Evolutionary conservation across 2,329 filamentous ascomycete species (phyloP).

Genomic region (Colletotrichum spaethianum): DNA sequence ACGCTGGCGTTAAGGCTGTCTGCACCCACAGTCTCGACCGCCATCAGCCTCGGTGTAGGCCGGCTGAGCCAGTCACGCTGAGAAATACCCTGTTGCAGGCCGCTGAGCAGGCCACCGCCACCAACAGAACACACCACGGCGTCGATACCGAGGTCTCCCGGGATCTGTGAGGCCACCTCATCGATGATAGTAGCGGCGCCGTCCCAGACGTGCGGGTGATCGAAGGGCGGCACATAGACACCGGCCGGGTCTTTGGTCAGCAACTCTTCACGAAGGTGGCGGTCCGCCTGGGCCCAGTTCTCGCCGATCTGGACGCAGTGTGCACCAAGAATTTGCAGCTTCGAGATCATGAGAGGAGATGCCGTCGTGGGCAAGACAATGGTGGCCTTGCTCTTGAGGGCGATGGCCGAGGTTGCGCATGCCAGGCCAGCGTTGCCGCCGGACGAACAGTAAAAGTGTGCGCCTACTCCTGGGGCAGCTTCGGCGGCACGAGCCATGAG

Average conservation of each 20-base stretch:
- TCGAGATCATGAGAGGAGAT: slow-evolving; percentile 78
- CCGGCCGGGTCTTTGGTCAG: slow-evolving; percentile 65
- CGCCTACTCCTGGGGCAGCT: slow-evolving; percentile 50
- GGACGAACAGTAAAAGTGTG: slow-evolving; percentile 84
- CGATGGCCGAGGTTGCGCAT: slow-evolving; percentile 79
- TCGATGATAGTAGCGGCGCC: slow-evolving; percentile 74
- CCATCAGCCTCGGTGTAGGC: slow-evolving; percentile 70
- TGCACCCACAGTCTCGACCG: slow-evolving; percentile 82
- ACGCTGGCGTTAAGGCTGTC: slow-evolving; percentile 78
- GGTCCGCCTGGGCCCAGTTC: slow-evolving; percentile 79
- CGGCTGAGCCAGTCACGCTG: slow-evolving; percentile 51
- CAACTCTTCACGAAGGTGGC: slow-evolving; percentile 72
- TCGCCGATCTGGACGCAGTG: slow-evolving; percentile 78
- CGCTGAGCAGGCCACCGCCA: slow-evolving; percentile 84
- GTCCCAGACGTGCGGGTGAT: slow-evolving; percentile 77
- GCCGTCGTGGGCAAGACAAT: slow-evolving; percentile 81
- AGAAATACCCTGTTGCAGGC: slow-evolving; percentile 79
- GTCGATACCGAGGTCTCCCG: slow-evolving; percentile 65
- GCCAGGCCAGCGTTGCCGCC: slow-evolving; percentile 91
- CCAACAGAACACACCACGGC: slow-evolving; percentile 84
- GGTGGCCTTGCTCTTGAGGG: slow-evolving; percentile 76
- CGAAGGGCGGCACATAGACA: slow-evolving; percentile 80
- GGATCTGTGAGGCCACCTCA: slow-evolving; percentile 59
- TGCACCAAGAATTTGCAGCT: slow-evolving; percentile 77
- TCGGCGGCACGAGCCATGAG: slow-evolving; percentile 68